Evolutionary conservation across 257 asterid species (phyloP).

Genomic region (Ilex aquifolium): DNA sequence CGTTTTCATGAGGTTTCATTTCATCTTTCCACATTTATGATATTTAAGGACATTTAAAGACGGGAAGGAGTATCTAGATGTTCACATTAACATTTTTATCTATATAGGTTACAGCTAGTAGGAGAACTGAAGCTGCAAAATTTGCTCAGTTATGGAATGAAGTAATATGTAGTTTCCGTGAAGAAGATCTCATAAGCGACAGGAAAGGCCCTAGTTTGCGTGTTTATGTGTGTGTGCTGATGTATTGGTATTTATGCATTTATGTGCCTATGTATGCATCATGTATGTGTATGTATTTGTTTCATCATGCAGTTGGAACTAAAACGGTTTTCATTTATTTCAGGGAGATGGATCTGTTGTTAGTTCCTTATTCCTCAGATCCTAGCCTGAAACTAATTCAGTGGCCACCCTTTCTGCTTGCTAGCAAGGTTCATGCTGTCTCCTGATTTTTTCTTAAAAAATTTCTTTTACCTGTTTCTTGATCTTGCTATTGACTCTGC

Average conservation of each 20-base stretch:
- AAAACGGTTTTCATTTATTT: constrained; percentile 24
- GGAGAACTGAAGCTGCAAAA: constrained; percentile 93
- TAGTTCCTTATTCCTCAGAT: constrained; percentile 96
- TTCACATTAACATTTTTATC: constrained; percentile 2
- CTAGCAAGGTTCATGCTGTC: constrained; percentile 69
- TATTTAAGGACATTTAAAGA: constrained; percentile 12
- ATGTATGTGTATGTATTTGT: constrained; percentile 2
- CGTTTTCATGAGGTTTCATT: constrained; percentile 55
- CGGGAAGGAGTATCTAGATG: constrained; percentile 1
- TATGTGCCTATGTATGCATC: constrained; percentile 7
- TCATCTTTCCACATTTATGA: constrained; percentile 18
- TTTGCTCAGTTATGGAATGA: constrained; percentile 98
- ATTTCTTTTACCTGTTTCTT: constrained; percentile 7
- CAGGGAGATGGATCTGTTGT: constrained; percentile 99
- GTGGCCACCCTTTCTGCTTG: constrained; percentile 99
- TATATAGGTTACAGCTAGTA: constrained; percentile 58
- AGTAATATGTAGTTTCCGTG: constrained; percentile 87
- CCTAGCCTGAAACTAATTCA: constrained; percentile 75
- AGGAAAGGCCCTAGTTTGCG: constrained; percentile 45
- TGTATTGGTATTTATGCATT: background rate
- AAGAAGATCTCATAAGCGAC: constrained; percentile 95
- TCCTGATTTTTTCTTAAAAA: constrained; percentile 1
- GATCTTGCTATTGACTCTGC: constrained; percentile 19
- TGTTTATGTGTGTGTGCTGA: background rate
- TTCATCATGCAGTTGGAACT: constrained; percentile 19